Base-by-base conservation (phyloP, 2,329 filamentous ascomycete species). In the Colletotrichum sp. region DNA sequence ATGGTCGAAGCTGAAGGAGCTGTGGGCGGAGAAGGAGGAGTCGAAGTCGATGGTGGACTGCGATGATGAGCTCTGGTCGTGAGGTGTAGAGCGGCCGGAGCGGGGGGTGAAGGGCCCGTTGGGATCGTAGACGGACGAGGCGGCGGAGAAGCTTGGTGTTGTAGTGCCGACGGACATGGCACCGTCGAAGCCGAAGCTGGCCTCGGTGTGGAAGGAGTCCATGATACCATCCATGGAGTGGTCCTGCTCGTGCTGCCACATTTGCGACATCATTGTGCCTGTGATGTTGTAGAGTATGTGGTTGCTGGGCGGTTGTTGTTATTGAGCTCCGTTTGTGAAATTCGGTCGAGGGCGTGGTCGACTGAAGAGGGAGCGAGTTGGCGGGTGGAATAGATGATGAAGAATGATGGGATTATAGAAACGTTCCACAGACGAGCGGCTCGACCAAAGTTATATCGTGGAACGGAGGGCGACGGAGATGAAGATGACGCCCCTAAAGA, bases 21-120 rank as follows among this genome's bases (percentile, higher is more conserved):
- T 72, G 43, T 81, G 80, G 6, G 78, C 76, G 67, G 75, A 78
- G 64, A 81, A 85, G 69, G 79, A 76, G n/a, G 79, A 80, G 21
- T 86, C 83, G 76, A 85, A 85, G 59, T 85, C 84, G 76, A 87
- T 78, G 66, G 78, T 79, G 48, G 83, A 80, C 36, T 70, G 68
- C 30, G 59, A 66, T 10, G 59, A 66, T 30, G 58, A 30, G 38
- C 56, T 61, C 43, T 72, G 69, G 70, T 84, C 82, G 77, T 85
- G 81, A 10, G 86, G 85, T 21, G 85, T 85, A 59, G 86, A 87
- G 71, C 86, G 84, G 79, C 85, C 82, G 71, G 87, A 87, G 34
- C 82, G 84, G 59, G 87, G 86, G 55, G 86, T 88, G 75, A 84
- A 87, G 30, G 86, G 83, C 21, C 85, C 86, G 81, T 85, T 87